Conservation (phyloP, 192 early-diverging fungal species). For the Dissophora globulifera region DNA sequence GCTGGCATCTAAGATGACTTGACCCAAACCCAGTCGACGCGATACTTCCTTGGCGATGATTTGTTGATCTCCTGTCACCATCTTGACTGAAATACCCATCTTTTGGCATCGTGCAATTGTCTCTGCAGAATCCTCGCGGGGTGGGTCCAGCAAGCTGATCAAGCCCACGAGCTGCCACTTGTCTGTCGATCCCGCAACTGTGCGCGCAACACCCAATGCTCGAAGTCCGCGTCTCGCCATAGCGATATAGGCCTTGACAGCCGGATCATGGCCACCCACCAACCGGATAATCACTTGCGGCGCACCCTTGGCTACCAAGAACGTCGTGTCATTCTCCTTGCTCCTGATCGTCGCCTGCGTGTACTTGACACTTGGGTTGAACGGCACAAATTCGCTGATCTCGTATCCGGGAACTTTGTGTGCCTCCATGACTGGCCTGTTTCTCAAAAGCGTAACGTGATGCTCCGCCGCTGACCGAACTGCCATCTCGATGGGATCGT, state of each 20-base stretch:
- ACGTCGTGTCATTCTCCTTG: conserved; percentile 72
- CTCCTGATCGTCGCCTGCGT: conserved; percentile 86
- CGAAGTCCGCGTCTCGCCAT: conserved; percentile 76
- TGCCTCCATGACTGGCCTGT: conserved; percentile 23
- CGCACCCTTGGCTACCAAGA: conserved; percentile 89
- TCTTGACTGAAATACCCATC: conserved; percentile 89
- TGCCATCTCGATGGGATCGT: conserved; percentile 90
- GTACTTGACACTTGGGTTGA: conserved; percentile 89
- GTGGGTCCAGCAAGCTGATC: conserved; percentile 89
- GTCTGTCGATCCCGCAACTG: conserved; percentile 61
- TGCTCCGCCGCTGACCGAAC: conserved; percentile 84
- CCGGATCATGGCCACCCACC: conserved; percentile 61
- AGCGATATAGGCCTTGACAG: conserved; percentile 60
- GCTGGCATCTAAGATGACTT: conserved; percentile 86
- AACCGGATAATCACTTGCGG: conserved; percentile 74
- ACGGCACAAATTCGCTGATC: conserved; percentile 84
- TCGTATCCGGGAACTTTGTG: conserved; percentile 91
- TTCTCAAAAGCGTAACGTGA: conserved; percentile 52
- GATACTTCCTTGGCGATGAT: conserved; percentile 93
- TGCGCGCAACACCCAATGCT: conserved; percentile 76
- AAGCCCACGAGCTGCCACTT: conserved; percentile 85
- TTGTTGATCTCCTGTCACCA: conserved; percentile 94
- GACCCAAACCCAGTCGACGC: conserved; percentile 84
- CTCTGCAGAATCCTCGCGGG: conserved; percentile 83
- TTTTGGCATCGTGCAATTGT: conserved; percentile 87